Evolutionary conservation across 140 eudicot species (phyloP).

Genomic region (Erigeron philadelphicus): DNA sequence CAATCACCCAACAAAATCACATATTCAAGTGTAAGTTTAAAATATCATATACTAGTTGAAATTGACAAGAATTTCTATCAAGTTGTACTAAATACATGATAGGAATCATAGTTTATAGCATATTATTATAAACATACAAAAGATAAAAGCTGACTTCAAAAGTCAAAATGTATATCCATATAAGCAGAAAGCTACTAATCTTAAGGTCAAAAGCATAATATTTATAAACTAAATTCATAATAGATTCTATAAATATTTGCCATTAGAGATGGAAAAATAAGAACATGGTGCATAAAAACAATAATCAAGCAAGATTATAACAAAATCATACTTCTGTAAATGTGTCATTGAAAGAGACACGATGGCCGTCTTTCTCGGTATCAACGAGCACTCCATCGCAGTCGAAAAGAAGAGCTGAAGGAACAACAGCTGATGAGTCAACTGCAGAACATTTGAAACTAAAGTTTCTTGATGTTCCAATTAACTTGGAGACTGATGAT

Average conservation of each 20-base stretch:
- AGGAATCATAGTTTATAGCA: too few relatives aligned
- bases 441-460: constrained; percentile 32
- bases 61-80: too few relatives aligned
- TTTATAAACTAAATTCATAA: neutral
- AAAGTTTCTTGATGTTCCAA: neutral
- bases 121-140: too few relatives aligned
- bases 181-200: neutral
- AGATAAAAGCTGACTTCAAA: neutral
- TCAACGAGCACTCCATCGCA: constrained; percentile 98
- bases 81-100: too few relatives aligned
- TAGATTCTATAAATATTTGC: neutral
- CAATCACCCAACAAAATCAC: too few relatives aligned
- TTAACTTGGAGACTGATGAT: constrained; percentile 5
- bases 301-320: neutral
- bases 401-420: constrained; percentile 78
- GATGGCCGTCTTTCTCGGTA: constrained; percentile 97
- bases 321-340: constrained; percentile 53
- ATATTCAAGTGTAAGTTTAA: too few relatives aligned
- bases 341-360: constrained; percentile 89
- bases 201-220: neutral
- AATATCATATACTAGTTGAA: too few relatives aligned
- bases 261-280: neutral
- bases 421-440: constrained; percentile 51
- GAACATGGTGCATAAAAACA: neutral
- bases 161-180: neutral